These are phyloP conservation scores for Theileria annulata DNA, from an alignment of 169 alveolate species.

Conservation along the genomic window DNA sequence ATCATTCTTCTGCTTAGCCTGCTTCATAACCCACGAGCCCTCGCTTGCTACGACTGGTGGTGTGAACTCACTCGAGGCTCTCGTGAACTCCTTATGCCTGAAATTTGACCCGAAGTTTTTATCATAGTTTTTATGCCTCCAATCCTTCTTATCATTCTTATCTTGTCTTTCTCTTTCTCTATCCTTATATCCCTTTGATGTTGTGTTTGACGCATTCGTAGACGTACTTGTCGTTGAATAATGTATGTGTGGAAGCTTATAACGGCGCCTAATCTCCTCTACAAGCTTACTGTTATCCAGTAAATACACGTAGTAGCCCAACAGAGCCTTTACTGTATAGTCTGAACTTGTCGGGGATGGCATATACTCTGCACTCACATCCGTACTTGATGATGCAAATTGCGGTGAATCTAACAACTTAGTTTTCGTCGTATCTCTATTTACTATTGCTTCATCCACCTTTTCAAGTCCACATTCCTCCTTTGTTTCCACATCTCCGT, in stretches of 20 bases:
- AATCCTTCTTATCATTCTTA: constrained; percentile 27
- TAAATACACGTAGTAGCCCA: not conserved
- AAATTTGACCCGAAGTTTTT: constrained; percentile 15
- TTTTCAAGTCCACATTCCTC: too few species aligned
- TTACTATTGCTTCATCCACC: not conserved
- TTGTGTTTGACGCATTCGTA: not conserved
- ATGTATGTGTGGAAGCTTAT: not conserved
- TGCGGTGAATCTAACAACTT: not conserved
- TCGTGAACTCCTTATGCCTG: constrained; percentile 50
- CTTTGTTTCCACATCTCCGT: too few species aligned
- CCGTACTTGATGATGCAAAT: not conserved
- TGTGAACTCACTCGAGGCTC: constrained; percentile 46
- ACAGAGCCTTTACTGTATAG: not conserved
- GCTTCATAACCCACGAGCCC: constrained; percentile 71
- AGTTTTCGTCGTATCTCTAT: not conserved
- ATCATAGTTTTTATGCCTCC: constrained; percentile 7
- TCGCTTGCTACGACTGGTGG: constrained; percentile 61
- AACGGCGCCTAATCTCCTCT: constrained; percentile 10
- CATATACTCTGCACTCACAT: not conserved
- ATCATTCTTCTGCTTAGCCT: constrained; percentile 70
- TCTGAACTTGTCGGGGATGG: not conserved
- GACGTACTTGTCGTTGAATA: not conserved
- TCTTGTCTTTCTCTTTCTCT: not conserved
- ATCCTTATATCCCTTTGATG: constrained; percentile 7
- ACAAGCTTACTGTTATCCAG: constrained; percentile 9